Percentiles rank a stretch among this genome's conserved stretches.
phyloP scores from a whole-genome alignment of 371 early-diverging fungal species.

The Saksenaea vasiformis region DNA sequence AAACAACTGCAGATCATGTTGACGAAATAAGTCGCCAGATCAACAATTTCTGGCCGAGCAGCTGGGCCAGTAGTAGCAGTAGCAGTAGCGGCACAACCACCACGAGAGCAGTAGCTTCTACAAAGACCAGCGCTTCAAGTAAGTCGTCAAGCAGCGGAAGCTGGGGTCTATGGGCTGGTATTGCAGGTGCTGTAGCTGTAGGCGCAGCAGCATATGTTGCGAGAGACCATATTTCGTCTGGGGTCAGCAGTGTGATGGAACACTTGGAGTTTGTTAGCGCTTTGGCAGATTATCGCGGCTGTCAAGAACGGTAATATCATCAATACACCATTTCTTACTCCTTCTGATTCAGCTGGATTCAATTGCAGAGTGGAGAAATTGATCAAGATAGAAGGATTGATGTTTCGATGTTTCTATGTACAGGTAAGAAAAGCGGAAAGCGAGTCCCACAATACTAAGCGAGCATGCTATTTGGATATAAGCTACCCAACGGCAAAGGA shows the following conservation, averaged over 20 bases:
- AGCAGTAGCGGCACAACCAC: conserved; percentile 3
- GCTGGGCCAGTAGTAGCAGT: neutral
- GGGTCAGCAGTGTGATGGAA: conserved; percentile 46
- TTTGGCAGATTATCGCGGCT: conserved; percentile 36
- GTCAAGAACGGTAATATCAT: conserved; percentile 30
- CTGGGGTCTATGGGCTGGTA: conserved; percentile 58
- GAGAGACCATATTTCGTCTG: conserved; percentile 33
- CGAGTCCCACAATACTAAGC: neutral
- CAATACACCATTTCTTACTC: neutral
- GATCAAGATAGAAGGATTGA: conserved; percentile 37
- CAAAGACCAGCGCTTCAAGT: neutral
- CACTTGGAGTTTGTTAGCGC: conserved; percentile 56
- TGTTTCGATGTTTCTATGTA: conserved; percentile 60
- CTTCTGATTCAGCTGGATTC: neutral
- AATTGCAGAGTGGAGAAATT: conserved; percentile 37
- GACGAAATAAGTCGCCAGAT: conserved; percentile 18
- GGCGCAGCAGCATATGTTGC: conserved; percentile 52
- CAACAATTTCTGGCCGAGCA: conserved; percentile 4
- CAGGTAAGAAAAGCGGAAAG: conserved; percentile 26
- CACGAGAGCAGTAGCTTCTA: neutral
- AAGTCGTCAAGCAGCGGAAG: neutral
- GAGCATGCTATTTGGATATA: neutral
- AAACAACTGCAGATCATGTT: conserved; percentile 29
- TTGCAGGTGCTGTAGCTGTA: conserved; percentile 53
- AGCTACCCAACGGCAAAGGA: conserved; percentile 25